Evolutionary conservation across 495 filamentous ascomycete species (phyloP), one percentile per base, ranked within the genome.

Genomic region (Neurospora terricola): DNA sequence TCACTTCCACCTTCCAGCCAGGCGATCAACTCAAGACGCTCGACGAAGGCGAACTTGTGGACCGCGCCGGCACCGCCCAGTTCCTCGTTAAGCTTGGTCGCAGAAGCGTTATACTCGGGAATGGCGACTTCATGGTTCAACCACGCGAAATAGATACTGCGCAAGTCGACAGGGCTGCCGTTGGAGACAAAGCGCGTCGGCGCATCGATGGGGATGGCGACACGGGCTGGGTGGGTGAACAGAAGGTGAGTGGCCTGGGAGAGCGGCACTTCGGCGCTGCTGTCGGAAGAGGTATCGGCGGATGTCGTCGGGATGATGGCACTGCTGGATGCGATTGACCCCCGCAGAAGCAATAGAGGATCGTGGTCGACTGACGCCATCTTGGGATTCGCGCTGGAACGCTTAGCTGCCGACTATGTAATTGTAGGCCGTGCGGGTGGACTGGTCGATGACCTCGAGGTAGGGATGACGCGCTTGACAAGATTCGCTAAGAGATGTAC

Each of bases 101-200:
- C 92, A 8, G 90, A 90, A 66, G 90, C 88, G 81, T 98, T 94
- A 85, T 98, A 98, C 73, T 94, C 93, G 10, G 91, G 90, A 78
- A 97, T 93, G 43, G 91, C 87, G 73, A 89, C 88, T 84, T 98
- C 94, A 80, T 93, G 93, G 80, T 97, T 95, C 79, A 91, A 86
- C 92, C 93, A 99, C 70, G 93, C 92, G 74, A 98, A 96, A 83
- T 93, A 97, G 83, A 98, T 94, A 82, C 90, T 93, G 80, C 96
- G 93, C 45, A 99, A 87, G 80, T 97, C 92, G 75, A 98, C 90
- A 1, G 92, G 86, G 59, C 90, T 88, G 72, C 77, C 75, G 45
- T 87, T 83, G 42, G 88, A 87, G 69, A 91, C 84, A 85, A 98
- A 98, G 74, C 96, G 93, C 54, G 96, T 98, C 12, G 90, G 86